Conservation (phyloP, 192 early-diverging fungal genomes). For the Coemansia sp. region DNA sequence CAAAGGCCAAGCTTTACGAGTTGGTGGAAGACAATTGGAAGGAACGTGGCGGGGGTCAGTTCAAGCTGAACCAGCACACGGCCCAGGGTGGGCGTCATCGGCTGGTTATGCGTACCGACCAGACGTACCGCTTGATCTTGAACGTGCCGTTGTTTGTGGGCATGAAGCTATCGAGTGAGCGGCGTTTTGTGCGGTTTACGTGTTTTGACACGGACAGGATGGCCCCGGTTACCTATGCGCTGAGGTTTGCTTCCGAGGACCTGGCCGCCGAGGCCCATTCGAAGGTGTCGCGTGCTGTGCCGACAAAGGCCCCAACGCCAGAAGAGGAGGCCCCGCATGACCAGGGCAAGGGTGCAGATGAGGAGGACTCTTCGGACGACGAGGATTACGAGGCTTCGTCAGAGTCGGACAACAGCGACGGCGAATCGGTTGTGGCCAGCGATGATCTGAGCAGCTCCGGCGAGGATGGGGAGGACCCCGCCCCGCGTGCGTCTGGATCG, state of each 20-base stretch:
- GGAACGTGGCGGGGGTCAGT: constrained; percentile 44
- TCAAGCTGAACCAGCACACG: constrained; percentile 37
- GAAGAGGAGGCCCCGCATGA: too few species aligned
- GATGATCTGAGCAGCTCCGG: too few species aligned
- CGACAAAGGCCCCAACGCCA: neutral
- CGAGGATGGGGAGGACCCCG: too few species aligned
- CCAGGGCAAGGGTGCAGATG: neutral
- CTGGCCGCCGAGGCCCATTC: constrained; percentile 12
- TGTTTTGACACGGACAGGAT: constrained; percentile 19
- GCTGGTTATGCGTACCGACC: constrained; percentile 48
- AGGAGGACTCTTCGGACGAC: constrained; percentile 4
- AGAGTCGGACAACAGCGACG: constrained; percentile 5
- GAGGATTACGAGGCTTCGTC: constrained; percentile 4
- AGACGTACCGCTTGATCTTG: constrained; percentile 41
- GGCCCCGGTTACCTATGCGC: constrained; percentile 15
- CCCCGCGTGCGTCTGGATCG: too few species aligned
- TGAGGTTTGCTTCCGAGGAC: constrained; percentile 27
- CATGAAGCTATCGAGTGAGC: constrained; percentile 25
- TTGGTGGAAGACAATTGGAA: constrained; percentile 30
- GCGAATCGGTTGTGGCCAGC: neutral
- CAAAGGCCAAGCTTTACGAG: constrained; percentile 47
- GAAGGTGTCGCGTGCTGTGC: constrained; percentile 8
- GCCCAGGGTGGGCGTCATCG: constrained; percentile 9
- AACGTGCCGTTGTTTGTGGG: constrained; percentile 34
- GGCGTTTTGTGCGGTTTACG: constrained; percentile 35